These are phyloP conservation scores for Aspergillus aculeatus DNA, from an alignment of 2,329 filamentous ascomycete genomes.

Conservation along the genomic window DNA sequence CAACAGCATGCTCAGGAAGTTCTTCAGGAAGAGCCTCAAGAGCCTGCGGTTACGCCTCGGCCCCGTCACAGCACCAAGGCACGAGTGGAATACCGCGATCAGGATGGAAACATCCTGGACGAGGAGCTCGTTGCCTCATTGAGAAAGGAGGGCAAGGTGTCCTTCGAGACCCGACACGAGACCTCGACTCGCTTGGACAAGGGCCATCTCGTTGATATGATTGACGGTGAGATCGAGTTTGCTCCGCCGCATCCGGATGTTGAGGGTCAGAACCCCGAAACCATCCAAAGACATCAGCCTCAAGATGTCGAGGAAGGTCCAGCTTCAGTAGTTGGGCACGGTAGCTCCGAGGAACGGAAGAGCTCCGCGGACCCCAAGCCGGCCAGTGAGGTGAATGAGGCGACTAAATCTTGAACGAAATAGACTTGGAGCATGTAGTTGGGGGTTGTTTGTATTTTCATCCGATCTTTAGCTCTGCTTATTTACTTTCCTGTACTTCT, in stretches of 20 bases:
- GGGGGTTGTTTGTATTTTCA: constrained; percentile 13
- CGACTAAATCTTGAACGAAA: constrained; percentile 35
- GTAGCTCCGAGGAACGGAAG: constrained; percentile 37
- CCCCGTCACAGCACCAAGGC: constrained; percentile 62
- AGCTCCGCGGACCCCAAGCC: constrained; percentile 44
- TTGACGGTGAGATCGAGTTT: constrained; percentile 37
- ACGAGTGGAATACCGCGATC: constrained; percentile 89
- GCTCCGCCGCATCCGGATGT: constrained; percentile 58
- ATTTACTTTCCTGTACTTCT: constrained; percentile 18
- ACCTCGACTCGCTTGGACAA: constrained; percentile 78
- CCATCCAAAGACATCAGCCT: constrained; percentile 43
- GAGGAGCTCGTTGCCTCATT: constrained; percentile 79
- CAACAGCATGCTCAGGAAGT: constrained; percentile 25
- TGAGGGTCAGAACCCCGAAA: constrained; percentile 59
- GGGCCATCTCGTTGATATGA: constrained; percentile 69
- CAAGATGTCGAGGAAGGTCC: constrained; percentile 38
- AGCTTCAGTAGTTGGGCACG: constrained; percentile 41
- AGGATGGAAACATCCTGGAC: constrained; percentile 84
- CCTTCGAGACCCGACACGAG: constrained; percentile 93
- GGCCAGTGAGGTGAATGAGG: constrained; percentile 49
- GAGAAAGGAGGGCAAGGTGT: constrained; percentile 74
- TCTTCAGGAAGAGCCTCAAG: constrained; percentile 21
- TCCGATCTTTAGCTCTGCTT: constrained; percentile 12
- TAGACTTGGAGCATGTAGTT: constrained; percentile 21
- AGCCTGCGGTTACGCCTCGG: constrained; percentile 36